phyloP scores from a whole-genome alignment of 2,329 filamentous ascomycete species.

The Sarocladium brachiariae region DNA sequence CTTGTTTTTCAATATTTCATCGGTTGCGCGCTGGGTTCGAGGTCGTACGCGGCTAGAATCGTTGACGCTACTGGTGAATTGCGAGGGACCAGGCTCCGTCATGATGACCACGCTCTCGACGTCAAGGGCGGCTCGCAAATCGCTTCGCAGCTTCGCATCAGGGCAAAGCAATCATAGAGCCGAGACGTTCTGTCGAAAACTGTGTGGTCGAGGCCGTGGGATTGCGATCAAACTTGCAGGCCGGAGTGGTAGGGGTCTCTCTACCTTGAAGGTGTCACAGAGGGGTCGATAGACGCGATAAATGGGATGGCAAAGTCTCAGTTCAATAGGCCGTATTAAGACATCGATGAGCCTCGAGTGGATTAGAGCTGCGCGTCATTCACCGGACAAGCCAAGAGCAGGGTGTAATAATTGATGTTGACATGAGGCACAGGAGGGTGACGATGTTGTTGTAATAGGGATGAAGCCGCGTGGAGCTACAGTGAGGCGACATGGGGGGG shows the following conservation, averaged over 20 bases:
- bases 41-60: constrained; percentile 36
- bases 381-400: background rate
- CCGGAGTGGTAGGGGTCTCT: too few species aligned
- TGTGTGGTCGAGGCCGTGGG: too few species aligned
- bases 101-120: constrained; percentile 29
- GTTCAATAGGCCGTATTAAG: too few species aligned
- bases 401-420: background rate
- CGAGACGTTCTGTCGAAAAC: too few species aligned
- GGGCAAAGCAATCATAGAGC: constrained; percentile 19
- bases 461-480: constrained; percentile 9
- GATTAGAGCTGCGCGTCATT: too few species aligned
- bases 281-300: too few species aligned
- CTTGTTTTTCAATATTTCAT: constrained; percentile 23
- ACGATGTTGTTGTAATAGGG: constrained; percentile 6
- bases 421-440: background rate
- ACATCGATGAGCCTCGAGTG: too few species aligned
- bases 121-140: constrained; percentile 22
- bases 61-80: constrained; percentile 29
- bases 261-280: too few species aligned
- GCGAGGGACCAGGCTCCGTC: constrained; percentile 20
- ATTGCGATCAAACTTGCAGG: background rate
- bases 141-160: constrained; percentile 25
- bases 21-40: constrained; percentile 41
- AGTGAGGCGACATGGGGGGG: background rate
- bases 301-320: too few species aligned